Base-by-base conservation (phyloP, 164 flowering plant genomes). In the Buxus sempervirens region DNA sequence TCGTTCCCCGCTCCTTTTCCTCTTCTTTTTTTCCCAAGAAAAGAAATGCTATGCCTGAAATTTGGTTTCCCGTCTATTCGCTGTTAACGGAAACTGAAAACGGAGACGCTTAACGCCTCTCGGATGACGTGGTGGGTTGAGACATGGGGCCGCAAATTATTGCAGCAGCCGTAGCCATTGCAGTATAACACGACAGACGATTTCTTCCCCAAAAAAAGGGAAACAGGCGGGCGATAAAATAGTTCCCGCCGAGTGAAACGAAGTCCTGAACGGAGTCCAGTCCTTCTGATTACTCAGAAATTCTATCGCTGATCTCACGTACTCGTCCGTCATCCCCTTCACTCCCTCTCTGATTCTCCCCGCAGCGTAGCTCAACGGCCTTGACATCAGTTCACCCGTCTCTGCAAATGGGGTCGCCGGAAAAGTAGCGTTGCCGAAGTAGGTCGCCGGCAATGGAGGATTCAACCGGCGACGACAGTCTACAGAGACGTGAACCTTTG, bases 401-500 rank as follows among this genome's bases (percentile, higher is more conserved):
- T 0, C 18, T 7, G 14, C 64, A 15, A 19, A 36, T 0, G 77
- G 70, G 0, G 64, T 64, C 9, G 60, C 38, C 1, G n/a, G 16
- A 10, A 72, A 41, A 1, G 74, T 19, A 0, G 72, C 75, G 57
- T 81, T 81, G 12, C 84, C 86, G 19, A 72, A 79, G 56, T 75
- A 79, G 0, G 65, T 61, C 2, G 6, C 19, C 2, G 82, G 80
- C 0, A 79, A 60, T 0, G 80, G 67, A 6, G 84, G 81, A 3
- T 59, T 19, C 21, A 77, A 9, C 8, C 80, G 75, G 27, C 58
- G 42, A 10, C 83, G 72, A 0, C 25, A 36, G 21, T 81, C 75
- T 5, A 75, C 75, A 5, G 28, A 9, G 1, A 81, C 12, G 3
- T 64, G 26, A 26, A 80, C 1, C 10, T 24, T 19, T 3, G 82